phyloP scores from a whole-genome alignment of 768 basidiomycete species.

The Phlebiopsis gigantea region DNA sequence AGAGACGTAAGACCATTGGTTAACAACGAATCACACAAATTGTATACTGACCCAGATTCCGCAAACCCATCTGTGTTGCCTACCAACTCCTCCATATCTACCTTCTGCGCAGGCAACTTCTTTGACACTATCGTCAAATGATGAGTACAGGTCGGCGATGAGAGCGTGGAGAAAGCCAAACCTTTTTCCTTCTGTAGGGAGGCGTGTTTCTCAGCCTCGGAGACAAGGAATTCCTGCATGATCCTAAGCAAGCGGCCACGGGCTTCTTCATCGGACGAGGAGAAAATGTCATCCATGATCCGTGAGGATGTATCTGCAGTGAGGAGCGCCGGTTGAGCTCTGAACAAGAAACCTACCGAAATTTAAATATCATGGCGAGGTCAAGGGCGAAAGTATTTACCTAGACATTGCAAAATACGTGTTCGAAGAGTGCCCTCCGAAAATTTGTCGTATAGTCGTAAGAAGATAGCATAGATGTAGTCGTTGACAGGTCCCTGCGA shows the following conservation, averaged over 20 bases:
- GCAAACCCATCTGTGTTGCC: constrained; percentile 95
- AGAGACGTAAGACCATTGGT: neutral
- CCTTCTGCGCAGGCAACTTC: constrained; percentile 41
- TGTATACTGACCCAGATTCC: constrained; percentile 78
- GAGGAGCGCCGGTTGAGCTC: constrained; percentile 89
- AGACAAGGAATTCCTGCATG: constrained; percentile 86
- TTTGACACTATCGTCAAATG: constrained; percentile 27
- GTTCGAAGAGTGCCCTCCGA: constrained; percentile 52
- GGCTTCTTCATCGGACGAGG: constrained; percentile 64
- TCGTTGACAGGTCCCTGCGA: constrained; percentile 74
- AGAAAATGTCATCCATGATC: constrained; percentile 90
- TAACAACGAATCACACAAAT: neutral
- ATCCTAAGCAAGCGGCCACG: constrained; percentile 76
- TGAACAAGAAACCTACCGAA: constrained; percentile 77
- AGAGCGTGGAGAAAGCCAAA: neutral
- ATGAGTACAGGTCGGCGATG: neutral
- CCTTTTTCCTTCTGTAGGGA: constrained; percentile 72
- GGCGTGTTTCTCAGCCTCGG: constrained; percentile 75
- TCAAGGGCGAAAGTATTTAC: constrained; percentile 36
- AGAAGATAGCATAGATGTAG: constrained; percentile 69
- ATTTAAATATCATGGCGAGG: neutral
- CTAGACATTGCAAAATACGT: constrained; percentile 82
- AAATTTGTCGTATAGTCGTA: constrained; percentile 69
- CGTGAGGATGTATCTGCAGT: constrained; percentile 68
- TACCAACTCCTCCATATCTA: constrained; percentile 91